These are phyloP conservation scores for Dipodascus geniculatus DNA, from an alignment of 805 yeast species.

Conservation along the genomic window DNA sequence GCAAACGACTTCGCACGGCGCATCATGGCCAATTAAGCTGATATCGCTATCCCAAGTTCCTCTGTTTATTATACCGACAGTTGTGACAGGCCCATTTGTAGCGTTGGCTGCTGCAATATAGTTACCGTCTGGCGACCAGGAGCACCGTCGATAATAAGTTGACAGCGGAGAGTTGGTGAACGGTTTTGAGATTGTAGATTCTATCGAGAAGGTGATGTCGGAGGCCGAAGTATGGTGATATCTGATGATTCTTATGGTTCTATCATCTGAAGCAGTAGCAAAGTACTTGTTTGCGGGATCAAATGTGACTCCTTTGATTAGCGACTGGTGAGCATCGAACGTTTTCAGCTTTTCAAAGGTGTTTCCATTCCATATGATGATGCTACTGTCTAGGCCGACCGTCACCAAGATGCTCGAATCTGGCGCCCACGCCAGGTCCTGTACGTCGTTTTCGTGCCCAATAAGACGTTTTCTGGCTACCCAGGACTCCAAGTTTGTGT, in stretches of 20 bases:
- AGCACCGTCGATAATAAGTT: conserved; percentile 65
- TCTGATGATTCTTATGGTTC: conserved; percentile 79
- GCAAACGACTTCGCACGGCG: conserved; percentile 52
- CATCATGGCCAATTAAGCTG: conserved; percentile 57
- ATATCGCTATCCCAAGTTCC: conserved; percentile 58
- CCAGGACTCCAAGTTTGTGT: conserved; percentile 85
- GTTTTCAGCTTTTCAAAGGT: conserved; percentile 85
- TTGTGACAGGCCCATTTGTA: conserved; percentile 52
- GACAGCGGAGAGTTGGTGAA: conserved; percentile 83
- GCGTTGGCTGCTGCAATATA: conserved; percentile 59
- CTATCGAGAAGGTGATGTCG: conserved; percentile 76
- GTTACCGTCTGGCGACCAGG: conserved; percentile 73
- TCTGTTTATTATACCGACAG: conserved; percentile 47
- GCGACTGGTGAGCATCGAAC: conserved; percentile 86
- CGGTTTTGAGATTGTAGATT: conserved; percentile 72
- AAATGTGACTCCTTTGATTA: conserved; percentile 92
- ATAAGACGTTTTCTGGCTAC: conserved; percentile 82
- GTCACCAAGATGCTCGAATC: conserved; percentile 83
- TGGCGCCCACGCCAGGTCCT: conserved; percentile 97
- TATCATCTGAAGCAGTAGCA: conserved; percentile 93
- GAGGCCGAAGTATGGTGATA: conserved; percentile 58
- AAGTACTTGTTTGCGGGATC: conserved; percentile 98
- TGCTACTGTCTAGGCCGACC: conserved; percentile 88
- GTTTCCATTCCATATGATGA: conserved; percentile 85
- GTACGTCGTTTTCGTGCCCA: conserved; percentile 96